These are phyloP conservation scores for Amorphotheca resinae DNA, from an alignment of 495 filamentous ascomycete species.

Conservation along the genomic window DNA sequence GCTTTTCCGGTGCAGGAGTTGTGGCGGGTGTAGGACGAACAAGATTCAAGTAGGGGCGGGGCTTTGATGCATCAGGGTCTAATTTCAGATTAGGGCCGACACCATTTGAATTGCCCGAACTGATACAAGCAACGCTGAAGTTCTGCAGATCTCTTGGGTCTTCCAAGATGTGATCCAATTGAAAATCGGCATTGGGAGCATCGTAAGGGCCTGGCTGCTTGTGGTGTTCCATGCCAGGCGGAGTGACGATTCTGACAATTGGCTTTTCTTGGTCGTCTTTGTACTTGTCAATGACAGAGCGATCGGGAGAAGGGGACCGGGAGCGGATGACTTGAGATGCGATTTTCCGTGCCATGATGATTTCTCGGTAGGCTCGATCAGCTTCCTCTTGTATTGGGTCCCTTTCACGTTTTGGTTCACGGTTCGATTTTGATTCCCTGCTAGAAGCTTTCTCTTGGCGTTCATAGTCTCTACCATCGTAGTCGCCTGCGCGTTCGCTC, in stretches of 20 bases:
- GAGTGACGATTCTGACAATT: constrained; percentile 29
- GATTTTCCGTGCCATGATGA: constrained; percentile 31
- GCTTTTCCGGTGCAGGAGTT: constrained; percentile 25
- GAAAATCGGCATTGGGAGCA: constrained; percentile 42
- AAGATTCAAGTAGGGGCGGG: constrained; percentile 36
- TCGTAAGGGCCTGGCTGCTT: constrained; percentile 35
- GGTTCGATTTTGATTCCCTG: not conserved
- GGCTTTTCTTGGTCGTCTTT: constrained; percentile 23
- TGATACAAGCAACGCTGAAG: constrained; percentile 17
- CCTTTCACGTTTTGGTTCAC: constrained; percentile 1
- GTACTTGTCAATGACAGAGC: constrained; percentile 39
- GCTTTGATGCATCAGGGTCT: constrained; percentile 19
- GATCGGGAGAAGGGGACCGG: constrained; percentile 28
- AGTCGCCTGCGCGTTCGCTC: constrained; percentile 6
- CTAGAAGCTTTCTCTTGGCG: not conserved
- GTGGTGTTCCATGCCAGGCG: constrained; percentile 31
- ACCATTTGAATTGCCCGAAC: constrained; percentile 5
- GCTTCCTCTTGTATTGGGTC: constrained; percentile 37
- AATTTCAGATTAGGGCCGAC: constrained; percentile 19
- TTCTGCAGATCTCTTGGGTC: constrained; percentile 24
- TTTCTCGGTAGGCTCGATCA: constrained; percentile 37
- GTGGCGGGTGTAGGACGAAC: constrained; percentile 37
- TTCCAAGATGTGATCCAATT: constrained; percentile 34
- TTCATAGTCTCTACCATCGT: constrained; percentile 5
- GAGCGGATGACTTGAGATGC: constrained; percentile 36